Conservation (phyloP, 345 rosid species). For the Excoecaria cochinchinensis region DNA sequence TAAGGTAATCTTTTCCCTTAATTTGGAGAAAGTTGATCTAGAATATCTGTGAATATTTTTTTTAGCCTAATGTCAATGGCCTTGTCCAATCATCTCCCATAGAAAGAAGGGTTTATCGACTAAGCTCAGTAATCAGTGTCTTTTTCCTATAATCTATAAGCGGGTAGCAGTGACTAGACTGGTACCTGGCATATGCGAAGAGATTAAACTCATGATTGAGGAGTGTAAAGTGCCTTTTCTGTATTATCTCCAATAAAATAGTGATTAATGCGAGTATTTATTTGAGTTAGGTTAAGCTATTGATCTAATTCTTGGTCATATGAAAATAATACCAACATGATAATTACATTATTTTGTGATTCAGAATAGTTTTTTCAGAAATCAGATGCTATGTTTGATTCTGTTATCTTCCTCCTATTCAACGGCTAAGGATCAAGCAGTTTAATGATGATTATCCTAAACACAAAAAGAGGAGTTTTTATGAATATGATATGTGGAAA, state of each 20-base stretch:
- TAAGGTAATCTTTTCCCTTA: slow-evolving; percentile 40
- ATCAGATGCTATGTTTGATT: not conserved
- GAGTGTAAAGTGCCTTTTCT: not conserved
- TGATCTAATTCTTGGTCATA: not conserved
- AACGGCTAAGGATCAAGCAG: slow-evolving; percentile 1
- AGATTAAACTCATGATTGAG: not conserved
- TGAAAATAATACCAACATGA: not conserved
- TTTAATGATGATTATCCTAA: slow-evolving; percentile 24
- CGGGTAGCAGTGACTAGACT: not conserved
- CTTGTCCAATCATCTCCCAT: not conserved
- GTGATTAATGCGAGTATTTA: not conserved
- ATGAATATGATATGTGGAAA: slow-evolving; percentile 26
- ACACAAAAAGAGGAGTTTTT: slow-evolving; percentile 53
- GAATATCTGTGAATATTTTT: not conserved
- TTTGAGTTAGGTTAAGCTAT: not conserved
- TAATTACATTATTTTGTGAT: not conserved
- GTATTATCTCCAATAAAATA: not conserved
- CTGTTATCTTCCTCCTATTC: not conserved
- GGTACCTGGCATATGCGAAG: not conserved
- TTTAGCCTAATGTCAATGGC: not conserved
- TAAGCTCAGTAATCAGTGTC: not conserved
- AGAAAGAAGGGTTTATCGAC: not conserved
- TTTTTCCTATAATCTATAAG: not conserved
- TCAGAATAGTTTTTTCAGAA: not conserved
- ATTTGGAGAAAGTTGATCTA: not conserved